These are phyloP conservation scores for Cyclotella choctawhatcheeana DNA, from an alignment of 108 stramenopile genomes.

Conservation along the genomic window DNA sequence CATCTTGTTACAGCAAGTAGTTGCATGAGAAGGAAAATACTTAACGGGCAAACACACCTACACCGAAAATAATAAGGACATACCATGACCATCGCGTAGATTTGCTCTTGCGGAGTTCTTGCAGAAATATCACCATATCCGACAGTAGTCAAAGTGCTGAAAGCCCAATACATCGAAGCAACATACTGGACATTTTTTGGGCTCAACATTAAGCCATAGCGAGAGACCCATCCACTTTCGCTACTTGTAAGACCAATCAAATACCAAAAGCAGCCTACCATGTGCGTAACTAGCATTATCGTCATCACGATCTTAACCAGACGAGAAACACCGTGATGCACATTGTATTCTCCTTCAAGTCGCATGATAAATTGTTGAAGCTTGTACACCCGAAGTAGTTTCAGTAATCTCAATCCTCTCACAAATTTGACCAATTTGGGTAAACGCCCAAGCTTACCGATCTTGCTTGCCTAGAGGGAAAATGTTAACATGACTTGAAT, in stretches of 20 bases:
- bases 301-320: conserved; percentile 51
- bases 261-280: conserved; percentile 59
- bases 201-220: conserved; percentile 23
- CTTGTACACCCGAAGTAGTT: conserved; percentile 27
- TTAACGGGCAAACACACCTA: too few species aligned
- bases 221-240: conserved; percentile 46
- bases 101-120: conserved; percentile 42
- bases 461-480: conserved; percentile 33
- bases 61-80: too few species aligned
- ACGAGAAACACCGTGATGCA: conserved; percentile 39
- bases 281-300: conserved; percentile 50
- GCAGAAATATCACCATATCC: conserved; percentile 60
- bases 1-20: too few species aligned
- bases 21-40: too few species aligned
- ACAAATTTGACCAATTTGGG: conserved; percentile 42
- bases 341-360: conserved; percentile 39
- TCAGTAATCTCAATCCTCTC: conserved; percentile 23
- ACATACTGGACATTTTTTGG: conserved; percentile 32
- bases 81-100: conserved; percentile 47
- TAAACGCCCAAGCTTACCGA: conserved; percentile 39
- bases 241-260: conserved; percentile 39
- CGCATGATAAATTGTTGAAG: conserved; percentile 19
- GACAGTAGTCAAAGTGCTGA: conserved; percentile 56
- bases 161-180: conserved; percentile 52
- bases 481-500: too few species aligned